These are phyloP conservation scores for Xerocomus spinulosus DNA, from an alignment of 768 basidiomycete species.

Conservation along the genomic window DNA sequence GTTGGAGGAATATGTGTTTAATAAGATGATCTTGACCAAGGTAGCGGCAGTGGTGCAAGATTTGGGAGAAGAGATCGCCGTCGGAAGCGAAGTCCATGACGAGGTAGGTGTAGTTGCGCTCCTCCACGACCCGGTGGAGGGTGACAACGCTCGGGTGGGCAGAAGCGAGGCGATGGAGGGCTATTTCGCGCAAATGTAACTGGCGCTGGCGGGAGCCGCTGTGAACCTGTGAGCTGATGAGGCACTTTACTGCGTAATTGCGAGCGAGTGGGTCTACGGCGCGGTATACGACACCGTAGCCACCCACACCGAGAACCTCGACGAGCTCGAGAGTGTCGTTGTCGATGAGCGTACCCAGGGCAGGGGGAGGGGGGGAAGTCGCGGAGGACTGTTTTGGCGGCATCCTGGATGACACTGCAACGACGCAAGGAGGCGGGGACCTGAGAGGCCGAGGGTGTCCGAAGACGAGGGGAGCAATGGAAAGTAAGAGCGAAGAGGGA, in stretches of 20 bases:
- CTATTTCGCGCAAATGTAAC: conserved; percentile 85
- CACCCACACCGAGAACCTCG: conserved; percentile 85
- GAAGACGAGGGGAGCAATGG: conserved; percentile 22
- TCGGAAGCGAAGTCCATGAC: conserved; percentile 91
- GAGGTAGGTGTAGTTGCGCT: conserved; percentile 76
- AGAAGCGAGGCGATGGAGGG: conserved; percentile 70
- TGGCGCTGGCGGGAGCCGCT: conserved; percentile 53
- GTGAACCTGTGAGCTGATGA: conserved; percentile 50
- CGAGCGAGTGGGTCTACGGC: conserved; percentile 57
- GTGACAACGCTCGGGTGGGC: conserved; percentile 81
- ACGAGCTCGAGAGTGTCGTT: conserved; percentile 76
- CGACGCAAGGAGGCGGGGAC: conserved; percentile 16
- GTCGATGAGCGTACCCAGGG: conserved; percentile 79
- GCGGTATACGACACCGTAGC: conserved; percentile 93
- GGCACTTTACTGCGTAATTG: conserved; percentile 90
- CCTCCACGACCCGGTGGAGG: conserved; percentile 84
- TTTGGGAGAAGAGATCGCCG: conserved; percentile 91
- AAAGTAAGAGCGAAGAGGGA: conserved; percentile 25
- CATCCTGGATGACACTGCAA: conserved; percentile 24
- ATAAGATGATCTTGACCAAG: conserved; percentile 82
- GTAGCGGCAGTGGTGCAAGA: conserved; percentile 69
- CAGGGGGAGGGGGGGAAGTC: conserved; percentile 44
- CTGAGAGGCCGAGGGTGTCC: conserved; percentile 25
- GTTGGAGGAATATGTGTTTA: conserved; percentile 86
- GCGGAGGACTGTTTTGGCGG: conserved; percentile 31